Conservation (phyloP, 2,329 filamentous ascomycete genomes). For the Aureobasidium sp. region DNA sequence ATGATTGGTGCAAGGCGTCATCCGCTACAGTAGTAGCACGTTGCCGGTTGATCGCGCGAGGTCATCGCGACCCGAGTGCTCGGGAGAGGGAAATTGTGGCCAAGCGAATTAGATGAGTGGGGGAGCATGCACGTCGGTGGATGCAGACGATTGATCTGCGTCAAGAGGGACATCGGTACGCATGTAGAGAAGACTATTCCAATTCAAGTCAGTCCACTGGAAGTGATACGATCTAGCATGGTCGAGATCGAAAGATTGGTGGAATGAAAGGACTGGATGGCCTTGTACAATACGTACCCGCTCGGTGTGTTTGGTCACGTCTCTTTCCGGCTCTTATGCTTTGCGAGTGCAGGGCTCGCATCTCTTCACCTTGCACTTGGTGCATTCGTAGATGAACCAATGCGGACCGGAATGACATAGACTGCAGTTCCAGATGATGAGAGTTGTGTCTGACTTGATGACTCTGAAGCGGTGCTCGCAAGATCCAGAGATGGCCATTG, state of each 20-base stretch:
- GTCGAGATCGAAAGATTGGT: neutral
- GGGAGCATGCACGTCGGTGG: constrained; percentile 7
- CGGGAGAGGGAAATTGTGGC: neutral
- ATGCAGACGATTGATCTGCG: constrained; percentile 12
- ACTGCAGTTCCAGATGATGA: constrained; percentile 46
- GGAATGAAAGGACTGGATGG: neutral
- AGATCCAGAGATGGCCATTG: constrained; percentile 40
- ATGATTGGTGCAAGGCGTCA: neutral
- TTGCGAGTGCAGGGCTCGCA: constrained; percentile 41
- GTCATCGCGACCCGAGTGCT: neutral
- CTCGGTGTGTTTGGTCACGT: neutral
- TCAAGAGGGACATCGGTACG: constrained; percentile 2
- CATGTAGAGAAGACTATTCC: neutral
- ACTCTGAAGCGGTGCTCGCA: constrained; percentile 43
- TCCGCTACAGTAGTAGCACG: neutral
- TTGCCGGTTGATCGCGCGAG: constrained; percentile 1
- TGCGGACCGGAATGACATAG: constrained; percentile 44
- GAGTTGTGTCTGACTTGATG: constrained; percentile 44
- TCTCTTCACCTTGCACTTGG: constrained; percentile 43
- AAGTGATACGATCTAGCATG: neutral
- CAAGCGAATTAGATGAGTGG: constrained; percentile 9
- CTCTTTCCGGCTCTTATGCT: constrained; percentile 23
- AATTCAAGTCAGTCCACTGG: constrained; percentile 3
- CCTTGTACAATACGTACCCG: constrained; percentile 1
- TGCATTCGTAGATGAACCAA: constrained; percentile 44